Evolutionary conservation across 2,329 filamentous ascomycete genomes (phyloP).

Genomic region (Aspergillus pseudoviridinutans): DNA sequence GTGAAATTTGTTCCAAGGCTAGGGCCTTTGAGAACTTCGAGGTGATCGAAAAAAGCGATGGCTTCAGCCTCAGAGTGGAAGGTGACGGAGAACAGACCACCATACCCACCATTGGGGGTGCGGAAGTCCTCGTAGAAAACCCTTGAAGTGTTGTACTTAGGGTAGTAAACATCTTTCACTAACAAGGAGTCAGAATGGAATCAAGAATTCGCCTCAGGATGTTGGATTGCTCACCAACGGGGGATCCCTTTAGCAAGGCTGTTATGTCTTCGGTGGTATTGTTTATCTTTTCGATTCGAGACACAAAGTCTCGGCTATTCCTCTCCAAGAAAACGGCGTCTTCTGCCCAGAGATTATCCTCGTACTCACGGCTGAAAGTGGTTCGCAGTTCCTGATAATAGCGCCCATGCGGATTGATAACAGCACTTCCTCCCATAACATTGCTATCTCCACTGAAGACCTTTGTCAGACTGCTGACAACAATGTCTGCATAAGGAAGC

Average conservation of each 20-base stretch:
- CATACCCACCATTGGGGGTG: constrained; percentile 74
- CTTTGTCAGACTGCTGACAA: constrained; percentile 93
- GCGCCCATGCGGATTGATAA: constrained; percentile 62
- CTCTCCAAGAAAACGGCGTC: constrained; percentile 93
- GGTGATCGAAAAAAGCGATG: constrained; percentile 74
- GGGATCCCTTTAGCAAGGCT: constrained; percentile 60
- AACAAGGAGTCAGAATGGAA: constrained; percentile 30
- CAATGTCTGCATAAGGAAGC: constrained; percentile 80
- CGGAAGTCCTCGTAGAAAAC: constrained; percentile 74
- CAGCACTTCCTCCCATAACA: constrained; percentile 83
- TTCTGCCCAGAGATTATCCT: constrained; percentile 92
- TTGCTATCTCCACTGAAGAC: constrained; percentile 97
- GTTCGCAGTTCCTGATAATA: constrained; percentile 69
- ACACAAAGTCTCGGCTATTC: constrained; percentile 88
- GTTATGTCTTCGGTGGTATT: constrained; percentile 79
- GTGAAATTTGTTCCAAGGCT: constrained; percentile 97
- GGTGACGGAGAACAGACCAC: constrained; percentile 79
- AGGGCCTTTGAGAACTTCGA: constrained; percentile 88
- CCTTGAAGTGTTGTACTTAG: constrained; percentile 68
- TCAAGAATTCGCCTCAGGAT: not conserved
- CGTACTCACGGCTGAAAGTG: constrained; percentile 63
- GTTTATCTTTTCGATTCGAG: constrained; percentile 80
- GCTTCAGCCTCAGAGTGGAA: constrained; percentile 70
- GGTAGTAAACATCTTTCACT: constrained; percentile 82
- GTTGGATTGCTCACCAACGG: constrained; percentile 41